Base-by-base conservation (phyloP, 163 green algal species). In the Scenedesmus sp. region DNA sequence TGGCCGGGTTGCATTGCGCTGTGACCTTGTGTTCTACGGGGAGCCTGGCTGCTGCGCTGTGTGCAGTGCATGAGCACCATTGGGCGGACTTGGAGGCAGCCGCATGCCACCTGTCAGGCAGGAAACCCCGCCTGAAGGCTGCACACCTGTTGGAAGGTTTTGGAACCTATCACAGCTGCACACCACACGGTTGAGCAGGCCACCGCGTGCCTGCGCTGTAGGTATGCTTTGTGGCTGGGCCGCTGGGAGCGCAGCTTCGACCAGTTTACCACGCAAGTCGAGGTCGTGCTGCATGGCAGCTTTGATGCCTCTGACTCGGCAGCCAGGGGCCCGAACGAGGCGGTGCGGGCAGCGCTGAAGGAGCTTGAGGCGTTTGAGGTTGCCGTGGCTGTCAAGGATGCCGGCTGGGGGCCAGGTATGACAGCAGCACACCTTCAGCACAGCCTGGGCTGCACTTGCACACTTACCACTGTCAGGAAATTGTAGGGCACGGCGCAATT, bases 201-300 rank as follows among this genome's bases (percentile, higher is more conserved):
- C 56, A 9, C 1, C 22, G 10, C n/a, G 2, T 76, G 30, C 30
- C 37, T 76, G 56, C 56, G 61, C 78, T n/a, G 18, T 46, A 91
- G 86, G 73, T 91, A 80, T 70, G 72, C 73, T 0, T 22, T 40
- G 53, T 91, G 86, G 86, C 40, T 85, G 33, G 86, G 86, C 13
- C 40, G 42, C 51, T 91, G 86, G 86, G 9, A 65, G 16, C 46
- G 51, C 37, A 10, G 44, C 3, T 72, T 86, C 44, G 53, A 79
- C 53, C 9, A 33, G 10, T 68, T 91, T 51, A 86, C 56, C 73
- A 80, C 26, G 24, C 73, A 86, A n/a, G 76, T 86, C 6, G 86
- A 91, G 76, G 18, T 91, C 16, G 49, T 91, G 76, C 86, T 91
- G 24, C 76, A 86, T 30, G 86, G 46, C 30, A 46, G 20, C 76